A percentile compares a stretch with the other conserved stretches of the same genome.
These are phyloP conservation scores for Quercus suber DNA, from an alignment of 306 rosid species.

Conservation along the genomic window DNA sequence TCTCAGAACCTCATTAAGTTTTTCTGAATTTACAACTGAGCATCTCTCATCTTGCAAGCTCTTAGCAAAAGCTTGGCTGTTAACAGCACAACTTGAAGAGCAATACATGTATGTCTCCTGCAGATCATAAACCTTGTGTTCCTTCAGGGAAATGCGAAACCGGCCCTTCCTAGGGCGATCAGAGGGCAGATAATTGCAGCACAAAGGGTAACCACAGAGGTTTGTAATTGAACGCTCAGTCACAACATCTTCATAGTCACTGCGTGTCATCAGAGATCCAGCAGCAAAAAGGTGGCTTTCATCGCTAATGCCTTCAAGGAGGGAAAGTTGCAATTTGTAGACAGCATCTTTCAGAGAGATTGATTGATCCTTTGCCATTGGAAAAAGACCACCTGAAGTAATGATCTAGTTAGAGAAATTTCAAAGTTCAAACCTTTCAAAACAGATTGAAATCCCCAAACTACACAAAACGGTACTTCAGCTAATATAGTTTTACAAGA, in stretches of 20 bases:
- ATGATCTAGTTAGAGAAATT: conserved; percentile 14
- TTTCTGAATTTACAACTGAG: conserved; percentile 43
- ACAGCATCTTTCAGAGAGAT: conserved; percentile 54
- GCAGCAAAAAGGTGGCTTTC: conserved; percentile 74
- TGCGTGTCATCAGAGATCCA: conserved; percentile 70
- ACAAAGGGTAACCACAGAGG: conserved; percentile 69
- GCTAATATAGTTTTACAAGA: too few species aligned
- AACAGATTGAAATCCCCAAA: not conserved
- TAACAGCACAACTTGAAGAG: conserved; percentile 64
- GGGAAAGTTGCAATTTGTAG: conserved; percentile 58
- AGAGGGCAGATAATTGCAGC: conserved; percentile 43
- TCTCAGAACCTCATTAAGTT: conserved; percentile 45
- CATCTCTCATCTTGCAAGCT: conserved; percentile 66
- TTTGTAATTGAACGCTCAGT: conserved; percentile 69
- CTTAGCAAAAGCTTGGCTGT: conserved; percentile 61
- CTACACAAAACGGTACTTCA: not conserved
- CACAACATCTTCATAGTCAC: conserved; percentile 81
- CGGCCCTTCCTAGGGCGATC: conserved; percentile 63
- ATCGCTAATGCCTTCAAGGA: conserved; percentile 60
- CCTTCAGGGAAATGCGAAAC: conserved; percentile 72
- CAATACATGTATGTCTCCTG: conserved; percentile 75
- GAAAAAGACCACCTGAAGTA: conserved; percentile 15
- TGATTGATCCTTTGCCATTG: conserved; percentile 47
- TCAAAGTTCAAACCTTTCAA: not conserved
- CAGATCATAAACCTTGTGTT: conserved; percentile 78